These are phyloP conservation scores for Paxillus involutus DNA, from an alignment of 768 basidiomycete species.

Conservation along the genomic window DNA sequence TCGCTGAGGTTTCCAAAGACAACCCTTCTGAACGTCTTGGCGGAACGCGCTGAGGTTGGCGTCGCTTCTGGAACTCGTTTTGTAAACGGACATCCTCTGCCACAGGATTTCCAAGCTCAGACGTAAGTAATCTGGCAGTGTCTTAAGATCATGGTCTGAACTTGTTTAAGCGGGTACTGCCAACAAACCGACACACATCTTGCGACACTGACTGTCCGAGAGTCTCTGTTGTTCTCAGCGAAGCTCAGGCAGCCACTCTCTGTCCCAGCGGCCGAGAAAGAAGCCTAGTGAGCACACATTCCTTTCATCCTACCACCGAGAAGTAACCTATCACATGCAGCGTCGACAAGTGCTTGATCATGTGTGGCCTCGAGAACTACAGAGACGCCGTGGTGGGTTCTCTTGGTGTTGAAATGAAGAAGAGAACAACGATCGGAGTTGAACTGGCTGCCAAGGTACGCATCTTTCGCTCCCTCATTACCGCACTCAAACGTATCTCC, in stretches of 20 bases:
- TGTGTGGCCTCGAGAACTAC: constrained; percentile 63
- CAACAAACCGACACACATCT: constrained; percentile 87
- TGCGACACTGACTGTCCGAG: constrained; percentile 71
- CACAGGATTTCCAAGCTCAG: constrained; percentile 54
- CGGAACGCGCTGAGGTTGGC: constrained; percentile 37
- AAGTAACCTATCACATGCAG: constrained; percentile 25
- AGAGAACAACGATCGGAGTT: constrained; percentile 84
- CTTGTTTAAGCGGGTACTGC: constrained; percentile 64
- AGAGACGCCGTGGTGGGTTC: constrained; percentile 70
- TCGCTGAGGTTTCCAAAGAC: constrained; percentile 28
- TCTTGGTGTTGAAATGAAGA: constrained; percentile 69
- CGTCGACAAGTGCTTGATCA: constrained; percentile 55
- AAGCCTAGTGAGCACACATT: constrained; percentile 62
- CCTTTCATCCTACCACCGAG: too few relatives aligned
- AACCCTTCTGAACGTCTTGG: constrained; percentile 50
- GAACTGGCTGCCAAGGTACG: constrained; percentile 76
- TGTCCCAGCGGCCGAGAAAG: constrained; percentile 69
- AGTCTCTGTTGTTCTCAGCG: constrained; percentile 79
- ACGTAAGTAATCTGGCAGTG: constrained; percentile 33
- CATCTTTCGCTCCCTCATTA: background rate
- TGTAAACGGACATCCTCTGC: constrained; percentile 45
- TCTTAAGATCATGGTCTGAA: background rate
- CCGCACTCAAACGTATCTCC: background rate
- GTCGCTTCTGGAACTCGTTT: constrained; percentile 41
- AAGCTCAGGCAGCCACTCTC: constrained; percentile 70